Percentiles rank a stretch among this genome's conserved stretches.
phyloP scores from a whole-genome alignment of 805 yeast genomes.

The Sugiyamaella smithiae region DNA sequence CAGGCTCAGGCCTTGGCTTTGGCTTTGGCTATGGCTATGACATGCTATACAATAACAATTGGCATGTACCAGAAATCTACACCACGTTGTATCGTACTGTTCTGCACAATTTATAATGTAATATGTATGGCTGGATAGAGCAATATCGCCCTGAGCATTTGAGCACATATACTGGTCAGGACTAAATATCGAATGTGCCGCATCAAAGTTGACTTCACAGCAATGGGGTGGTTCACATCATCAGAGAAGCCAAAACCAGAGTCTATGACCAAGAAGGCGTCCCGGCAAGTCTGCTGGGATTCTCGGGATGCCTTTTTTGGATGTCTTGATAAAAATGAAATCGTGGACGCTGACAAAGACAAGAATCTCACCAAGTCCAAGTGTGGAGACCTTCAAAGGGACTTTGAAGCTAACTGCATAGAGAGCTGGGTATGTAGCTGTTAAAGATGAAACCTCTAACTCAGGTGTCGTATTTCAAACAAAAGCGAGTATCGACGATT shows the following conservation, averaged over 20 bases:
- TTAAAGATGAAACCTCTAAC: not conserved
- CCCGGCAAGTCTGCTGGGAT: slow-evolving; percentile 85
- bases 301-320: slow-evolving; percentile 73
- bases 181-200: no score
- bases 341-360: slow-evolving; percentile 59
- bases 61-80: no score
- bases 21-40: no score
- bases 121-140: no score
- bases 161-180: no score
- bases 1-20: no score
- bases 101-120: not conserved
- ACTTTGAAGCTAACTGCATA: slow-evolving; percentile 73
- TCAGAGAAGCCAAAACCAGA: slow-evolving; percentile 28
- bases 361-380: slow-evolving; percentile 46
- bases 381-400: slow-evolving; percentile 57
- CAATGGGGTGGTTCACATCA: no score
- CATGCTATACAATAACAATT: no score
- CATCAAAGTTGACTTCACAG: no score
- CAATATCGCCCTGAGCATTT: no score
- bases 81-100: no score
- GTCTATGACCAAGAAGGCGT: slow-evolving; percentile 53
- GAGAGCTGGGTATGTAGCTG: slow-evolving; percentile 62
- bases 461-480: slow-evolving; percentile 71
- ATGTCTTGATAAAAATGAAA: slow-evolving; percentile 66
- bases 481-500: slow-evolving; percentile 76